Conservation (phyloP, 805 yeast species). For the Candida rishiriensis region DNA sequence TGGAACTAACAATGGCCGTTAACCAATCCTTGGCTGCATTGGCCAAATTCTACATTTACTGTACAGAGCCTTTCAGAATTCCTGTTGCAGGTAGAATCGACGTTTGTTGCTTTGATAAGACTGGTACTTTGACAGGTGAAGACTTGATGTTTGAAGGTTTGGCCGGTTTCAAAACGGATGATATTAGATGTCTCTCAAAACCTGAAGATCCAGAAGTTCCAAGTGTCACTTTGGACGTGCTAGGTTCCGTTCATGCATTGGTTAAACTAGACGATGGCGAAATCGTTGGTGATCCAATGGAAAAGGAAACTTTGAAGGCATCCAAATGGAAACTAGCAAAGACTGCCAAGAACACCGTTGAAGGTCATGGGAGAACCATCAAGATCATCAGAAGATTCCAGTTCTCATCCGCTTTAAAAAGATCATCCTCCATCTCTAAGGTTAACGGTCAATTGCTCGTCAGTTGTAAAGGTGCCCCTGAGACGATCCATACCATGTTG, state of each 20-base stretch:
- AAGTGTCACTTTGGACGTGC: slow-evolving; percentile 57
- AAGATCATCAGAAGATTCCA: slow-evolving; percentile 90
- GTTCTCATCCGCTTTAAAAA: slow-evolving; percentile 90
- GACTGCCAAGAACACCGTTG: slow-evolving; percentile 58
- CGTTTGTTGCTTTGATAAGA: slow-evolving; percentile 97
- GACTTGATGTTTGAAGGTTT: slow-evolving; percentile 94
- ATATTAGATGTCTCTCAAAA: slow-evolving; percentile 51
- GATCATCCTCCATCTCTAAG: slow-evolving; percentile 83
- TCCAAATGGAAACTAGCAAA: slow-evolving; percentile 79
- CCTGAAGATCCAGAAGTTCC: slow-evolving; percentile 58
- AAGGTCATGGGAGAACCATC: slow-evolving; percentile 40
- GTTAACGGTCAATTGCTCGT: slow-evolving; percentile 55
- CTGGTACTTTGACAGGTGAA: slow-evolving; percentile 97
- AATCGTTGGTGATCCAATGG: slow-evolving; percentile 99
- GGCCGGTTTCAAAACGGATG: slow-evolving; percentile 65
- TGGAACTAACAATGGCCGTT: slow-evolving; percentile 98
- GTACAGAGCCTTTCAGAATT: slow-evolving; percentile 98
- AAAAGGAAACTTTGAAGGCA: slow-evolving; percentile 88
- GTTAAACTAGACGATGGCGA: slow-evolving; percentile 95
- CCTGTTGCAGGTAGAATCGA: slow-evolving; percentile 98
- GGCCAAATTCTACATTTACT: slow-evolving; percentile 82
- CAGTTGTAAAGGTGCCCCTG: slow-evolving; percentile 97
- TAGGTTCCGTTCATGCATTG: slow-evolving; percentile 95
- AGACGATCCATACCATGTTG: slow-evolving; percentile 81
- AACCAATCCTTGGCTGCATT: slow-evolving; percentile 86